Base-by-base conservation (phyloP, 306 rosid species). In the Chamaecrista fasciculata region DNA sequence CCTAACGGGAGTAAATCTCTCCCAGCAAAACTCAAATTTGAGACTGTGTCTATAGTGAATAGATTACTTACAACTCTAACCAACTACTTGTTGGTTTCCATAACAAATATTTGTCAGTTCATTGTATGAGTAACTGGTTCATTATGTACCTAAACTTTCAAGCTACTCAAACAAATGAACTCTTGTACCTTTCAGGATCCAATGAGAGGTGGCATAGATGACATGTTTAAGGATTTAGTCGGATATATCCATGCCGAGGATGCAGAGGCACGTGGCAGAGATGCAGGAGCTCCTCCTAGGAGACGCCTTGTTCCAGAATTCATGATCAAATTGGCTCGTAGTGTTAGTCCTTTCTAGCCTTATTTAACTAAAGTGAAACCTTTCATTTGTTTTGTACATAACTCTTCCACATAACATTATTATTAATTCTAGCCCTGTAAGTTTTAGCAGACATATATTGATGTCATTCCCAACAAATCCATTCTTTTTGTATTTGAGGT, bases 201-300 rank as follows among this genome's bases (percentile, higher is more conserved):
- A 5, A 93, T 93, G 98, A 86, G 98, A 78, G 98, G 98, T 73
- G 98, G 96, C 39, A 72, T 24, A 50, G 97, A 93, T 60, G 73
- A 86, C 6, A 67, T 93, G 96, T 83, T 93, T 79, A 91, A 82
- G 48, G 97, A 93, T 76, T 73, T 93, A 66, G 80, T 93, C 58
- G 83, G 62, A 29, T 77, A 85, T 71, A 82, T 93, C 39, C 96
- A 90, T 31, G 78, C 88, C 21, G 85, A 70, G 43, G 97, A 90
- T 71, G 31, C 85, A 10, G 97, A 80, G 26, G 94, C 96, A 15
- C 83, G 79, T 12, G 84, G 89, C 39, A 90, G 56, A 79, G 91
- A 90, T 66, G 89, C 80, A 15, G 68, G 15, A 36, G 96, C 94
- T 83, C 94, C 89, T 46, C 90, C 84, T 46, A 82, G 97, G 72